Conservation (phyloP, 2,329 filamentous ascomycete genomes). For the Paraconiothyrium sp. region DNA sequence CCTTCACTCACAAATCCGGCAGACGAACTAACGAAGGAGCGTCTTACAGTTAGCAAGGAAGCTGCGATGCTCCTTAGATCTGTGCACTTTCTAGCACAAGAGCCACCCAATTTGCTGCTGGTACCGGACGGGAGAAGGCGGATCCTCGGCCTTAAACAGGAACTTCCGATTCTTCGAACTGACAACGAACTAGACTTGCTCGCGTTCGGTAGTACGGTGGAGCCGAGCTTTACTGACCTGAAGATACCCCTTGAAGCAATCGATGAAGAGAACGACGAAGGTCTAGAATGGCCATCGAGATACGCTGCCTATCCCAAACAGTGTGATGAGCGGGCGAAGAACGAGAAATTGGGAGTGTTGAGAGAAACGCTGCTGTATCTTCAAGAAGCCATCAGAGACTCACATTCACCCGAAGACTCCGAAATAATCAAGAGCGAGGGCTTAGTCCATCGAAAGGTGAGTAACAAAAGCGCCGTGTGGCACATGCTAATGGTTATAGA, state of each 20-base stretch:
- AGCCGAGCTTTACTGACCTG: slow-evolving; percentile 40
- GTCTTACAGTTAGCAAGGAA: slow-evolving; percentile 40
- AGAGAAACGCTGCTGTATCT: slow-evolving; percentile 48
- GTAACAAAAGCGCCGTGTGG: slow-evolving; percentile 7
- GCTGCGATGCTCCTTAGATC: slow-evolving; percentile 40
- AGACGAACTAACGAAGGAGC: slow-evolving; percentile 34
- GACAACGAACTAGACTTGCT: slow-evolving; percentile 58
- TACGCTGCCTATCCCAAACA: slow-evolving; percentile 42
- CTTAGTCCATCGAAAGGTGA: slow-evolving; percentile 34
- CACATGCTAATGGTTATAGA: slow-evolving; percentile 38
- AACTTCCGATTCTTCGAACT: slow-evolving; percentile 57
- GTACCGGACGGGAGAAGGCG: slow-evolving; percentile 24
- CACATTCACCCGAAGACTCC: slow-evolving; percentile 29
- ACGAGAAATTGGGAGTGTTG: slow-evolving; percentile 53
- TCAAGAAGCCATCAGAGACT: slow-evolving; percentile 43
- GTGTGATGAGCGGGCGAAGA: slow-evolving; percentile 29
- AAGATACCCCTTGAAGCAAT: slow-evolving; percentile 48
- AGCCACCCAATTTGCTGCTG: not conserved
- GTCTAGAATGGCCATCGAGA: slow-evolving; percentile 52
- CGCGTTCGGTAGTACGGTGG: slow-evolving; percentile 43
- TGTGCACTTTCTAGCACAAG: slow-evolving; percentile 21
- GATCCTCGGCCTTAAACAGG: slow-evolving; percentile 50
- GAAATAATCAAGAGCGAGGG: slow-evolving; percentile 30
- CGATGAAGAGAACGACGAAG: slow-evolving; percentile 54
- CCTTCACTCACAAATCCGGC: slow-evolving; percentile 23